Conservation (phyloP, 2,329 filamentous ascomycete species). For the Paecilomyces formosus region DNA sequence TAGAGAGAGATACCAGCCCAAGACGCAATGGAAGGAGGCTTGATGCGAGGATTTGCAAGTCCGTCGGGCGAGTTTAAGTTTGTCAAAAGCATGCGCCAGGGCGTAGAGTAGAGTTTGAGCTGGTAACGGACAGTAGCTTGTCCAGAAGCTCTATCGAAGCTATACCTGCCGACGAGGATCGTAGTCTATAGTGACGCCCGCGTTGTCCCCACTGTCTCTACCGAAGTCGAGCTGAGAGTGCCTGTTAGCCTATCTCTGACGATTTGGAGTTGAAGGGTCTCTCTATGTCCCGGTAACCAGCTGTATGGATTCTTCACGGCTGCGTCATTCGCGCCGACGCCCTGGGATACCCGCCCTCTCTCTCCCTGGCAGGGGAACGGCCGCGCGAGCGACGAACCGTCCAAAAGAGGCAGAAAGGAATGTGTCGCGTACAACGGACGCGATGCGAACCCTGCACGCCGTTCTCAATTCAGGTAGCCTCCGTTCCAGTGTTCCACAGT, state of each 20-base stretch:
- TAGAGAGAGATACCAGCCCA: neutral
- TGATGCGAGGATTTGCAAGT: neutral
- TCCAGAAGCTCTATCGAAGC: neutral
- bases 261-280: neutral
- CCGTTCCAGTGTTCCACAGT: neutral
- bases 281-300: neutral
- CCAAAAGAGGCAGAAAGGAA: slow-evolving; percentile 1
- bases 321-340: neutral
- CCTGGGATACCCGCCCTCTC: neutral
- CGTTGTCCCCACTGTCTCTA: neutral
- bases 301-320: neutral
- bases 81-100: neutral
- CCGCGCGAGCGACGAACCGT: neutral
- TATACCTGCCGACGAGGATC: neutral
- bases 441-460: neutral
- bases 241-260: neutral
- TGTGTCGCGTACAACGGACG: neutral
- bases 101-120: neutral
- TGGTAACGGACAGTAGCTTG: neutral
- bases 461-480: neutral
- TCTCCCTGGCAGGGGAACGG: neutral
- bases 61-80: neutral
- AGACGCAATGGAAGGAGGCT: neutral
- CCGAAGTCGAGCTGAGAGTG: neutral
- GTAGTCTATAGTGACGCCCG: neutral